Evolutionary conservation across 2,329 filamentous ascomycete species (phyloP).

Genomic region (Aspergillus aculeatus): DNA sequence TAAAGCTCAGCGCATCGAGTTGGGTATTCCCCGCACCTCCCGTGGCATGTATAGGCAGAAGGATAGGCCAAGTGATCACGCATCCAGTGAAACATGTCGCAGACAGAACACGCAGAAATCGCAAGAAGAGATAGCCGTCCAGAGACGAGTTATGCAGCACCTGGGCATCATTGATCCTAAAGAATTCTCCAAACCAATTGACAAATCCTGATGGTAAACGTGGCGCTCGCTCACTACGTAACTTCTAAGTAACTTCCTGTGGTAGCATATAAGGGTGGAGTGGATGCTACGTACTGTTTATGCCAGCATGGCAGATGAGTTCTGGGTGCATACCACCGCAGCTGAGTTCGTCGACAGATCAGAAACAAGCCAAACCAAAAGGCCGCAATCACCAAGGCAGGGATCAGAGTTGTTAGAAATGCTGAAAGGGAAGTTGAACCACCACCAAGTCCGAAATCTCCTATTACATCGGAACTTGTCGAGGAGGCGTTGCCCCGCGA

Average conservation of each 20-base stretch:
- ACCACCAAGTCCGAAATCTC: conserved; percentile 28
- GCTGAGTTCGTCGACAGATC: conserved; percentile 45
- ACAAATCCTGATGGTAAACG: conserved; percentile 48
- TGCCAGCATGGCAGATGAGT: conserved; percentile 44
- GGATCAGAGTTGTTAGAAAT: conserved; percentile 50
- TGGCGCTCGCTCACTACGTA: conserved; percentile 47
- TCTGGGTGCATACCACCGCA: conserved; percentile 48
- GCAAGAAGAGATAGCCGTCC: conserved; percentile 87
- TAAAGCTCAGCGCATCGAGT: conserved; percentile 76
- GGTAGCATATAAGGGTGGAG: neutral
- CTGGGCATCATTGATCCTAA: conserved; percentile 65
- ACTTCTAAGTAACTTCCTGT: neutral
- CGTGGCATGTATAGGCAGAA: conserved; percentile 84
- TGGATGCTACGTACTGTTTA: conserved; percentile 34
- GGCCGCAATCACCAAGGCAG: conserved; percentile 45
- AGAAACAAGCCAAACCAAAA: conserved; percentile 49
- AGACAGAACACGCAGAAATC: conserved; percentile 76
- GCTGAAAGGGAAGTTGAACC: conserved; percentile 52
- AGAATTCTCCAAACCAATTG: conserved; percentile 56
- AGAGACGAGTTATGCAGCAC: conserved; percentile 88
- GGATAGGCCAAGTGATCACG: conserved; percentile 79
- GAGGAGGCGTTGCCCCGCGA: conserved; percentile 41
- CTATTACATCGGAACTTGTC: conserved; percentile 31
- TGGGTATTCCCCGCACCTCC: conserved; percentile 67
- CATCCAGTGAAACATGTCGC: conserved; percentile 79